Evolutionary conservation across 2,329 filamentous ascomycete species (phyloP).

Genomic region (Alternaria solani): DNA sequence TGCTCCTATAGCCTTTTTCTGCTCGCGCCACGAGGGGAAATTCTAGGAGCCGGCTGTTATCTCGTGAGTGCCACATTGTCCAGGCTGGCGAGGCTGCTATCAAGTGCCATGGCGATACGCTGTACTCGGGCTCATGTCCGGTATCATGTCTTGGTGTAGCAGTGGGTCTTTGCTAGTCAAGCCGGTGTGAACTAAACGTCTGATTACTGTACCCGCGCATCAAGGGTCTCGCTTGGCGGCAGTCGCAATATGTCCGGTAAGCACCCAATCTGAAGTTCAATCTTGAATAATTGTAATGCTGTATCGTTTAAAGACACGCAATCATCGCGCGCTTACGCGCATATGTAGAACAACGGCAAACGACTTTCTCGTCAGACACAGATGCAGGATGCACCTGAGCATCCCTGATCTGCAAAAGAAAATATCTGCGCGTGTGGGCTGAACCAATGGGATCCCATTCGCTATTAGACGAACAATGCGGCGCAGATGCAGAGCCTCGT

Average conservation of each 20-base stretch:
- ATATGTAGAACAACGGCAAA: neutral
- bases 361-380: neutral
- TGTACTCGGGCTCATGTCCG: neutral
- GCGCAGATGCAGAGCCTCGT: neutral
- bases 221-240: neutral
- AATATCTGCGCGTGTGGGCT: neutral
- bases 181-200: neutral
- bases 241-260: constrained; percentile 8
- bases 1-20: neutral
- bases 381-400: neutral
- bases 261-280: constrained; percentile 5
- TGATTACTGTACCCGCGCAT: constrained; percentile 4
- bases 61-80: neutral
- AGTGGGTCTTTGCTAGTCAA: neutral
- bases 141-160: neutral
- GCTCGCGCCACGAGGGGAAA: neutral
- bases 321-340: neutral
- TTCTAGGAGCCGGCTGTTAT: neutral
- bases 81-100: neutral
- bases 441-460: neutral
- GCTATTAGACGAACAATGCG: neutral
- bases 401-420: neutral
- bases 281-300: constrained; percentile 1
- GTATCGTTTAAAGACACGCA: neutral
- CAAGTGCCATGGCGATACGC: neutral